Evolutionary conservation across 805 yeast genomes (phyloP), one percentile per base, ranked within the genome.

Genomic region (Yarrowia sp.): DNA sequence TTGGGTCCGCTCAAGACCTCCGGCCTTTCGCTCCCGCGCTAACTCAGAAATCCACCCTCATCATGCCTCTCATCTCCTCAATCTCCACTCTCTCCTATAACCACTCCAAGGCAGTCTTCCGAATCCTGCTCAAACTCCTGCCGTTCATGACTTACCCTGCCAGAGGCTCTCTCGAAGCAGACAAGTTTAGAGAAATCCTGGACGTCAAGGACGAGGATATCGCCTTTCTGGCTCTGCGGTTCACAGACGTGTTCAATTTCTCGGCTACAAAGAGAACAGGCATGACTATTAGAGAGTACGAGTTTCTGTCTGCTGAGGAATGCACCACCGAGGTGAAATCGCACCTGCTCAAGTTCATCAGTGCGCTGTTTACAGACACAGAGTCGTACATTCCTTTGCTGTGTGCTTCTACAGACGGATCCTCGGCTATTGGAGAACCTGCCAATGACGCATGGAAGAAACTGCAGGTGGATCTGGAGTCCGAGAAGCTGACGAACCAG

Each of bases 391-490:
- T 86, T 8, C 86, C 90, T 1, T 78, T 88, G 1, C 74, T 90
- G 2, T 81, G 90, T 40, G 97, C 90, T 0, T 81, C 89, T 3
- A 82, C 84, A 14, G 97, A 91, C 74, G 74, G 84, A 0, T 81
- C 84, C 11, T 82, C 89, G 0, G 77, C 83, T 0, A 79, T 90
- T 5, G 83, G 87, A 11, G 88, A 87, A 49, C 71, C 79, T 0
- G 88, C 92, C 0, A 79, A 82, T 2, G 81, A 86, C 15, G 71
- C 82, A 10, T 79, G 86, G 69, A 84, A 85, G 70, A 86, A 87
- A 72, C 75, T 85, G 19, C 70, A 77, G 26, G 75, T 86, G 1
- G 87, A 90, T 55, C 77, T 83, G 63, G 91, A 91, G 72, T 81
- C 56, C 3, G 67, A 63, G 10, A 70, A 63, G 0, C 77, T 87